phyloP scores from a whole-genome alignment of 176 grass and related monocot species.

The Zizania latifolia region DNA sequence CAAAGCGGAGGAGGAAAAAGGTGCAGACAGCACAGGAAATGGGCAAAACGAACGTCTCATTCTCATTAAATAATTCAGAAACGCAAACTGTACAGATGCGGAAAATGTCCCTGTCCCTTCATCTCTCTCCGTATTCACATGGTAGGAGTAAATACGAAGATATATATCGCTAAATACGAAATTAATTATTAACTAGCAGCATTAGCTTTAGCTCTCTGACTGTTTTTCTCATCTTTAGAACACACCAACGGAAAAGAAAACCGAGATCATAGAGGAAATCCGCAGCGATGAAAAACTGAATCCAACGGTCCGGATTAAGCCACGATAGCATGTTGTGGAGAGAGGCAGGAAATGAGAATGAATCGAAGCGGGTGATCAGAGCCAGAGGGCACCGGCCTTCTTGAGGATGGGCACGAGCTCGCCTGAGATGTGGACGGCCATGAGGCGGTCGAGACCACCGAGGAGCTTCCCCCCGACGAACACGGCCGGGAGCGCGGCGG shows the following conservation, averaged over 20 bases:
- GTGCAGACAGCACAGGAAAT: neutral
- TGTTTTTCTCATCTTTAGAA: neutral
- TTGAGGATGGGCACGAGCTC: constrained; percentile 96
- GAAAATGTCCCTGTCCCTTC: neutral
- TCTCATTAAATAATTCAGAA: constrained; percentile 36
- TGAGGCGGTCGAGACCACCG: constrained; percentile 74
- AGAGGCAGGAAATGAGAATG: neutral
- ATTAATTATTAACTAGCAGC: constrained; percentile 6
- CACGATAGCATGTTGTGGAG: neutral
- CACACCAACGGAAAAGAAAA: neutral
- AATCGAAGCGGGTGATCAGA: constrained; percentile 13
- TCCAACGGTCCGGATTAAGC: constrained; percentile 26
- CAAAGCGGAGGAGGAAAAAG: neutral
- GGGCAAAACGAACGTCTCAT: constrained; percentile 15
- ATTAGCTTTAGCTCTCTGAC: neutral
- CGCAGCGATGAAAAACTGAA: neutral
- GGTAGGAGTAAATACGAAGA: neutral
- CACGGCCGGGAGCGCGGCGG: constrained; percentile 47
- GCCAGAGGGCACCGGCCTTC: constrained; percentile 91
- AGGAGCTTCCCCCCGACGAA: constrained; percentile 78
- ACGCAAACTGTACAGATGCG: constrained; percentile 33
- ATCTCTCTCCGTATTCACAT: constrained; percentile 29
- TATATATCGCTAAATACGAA: neutral
- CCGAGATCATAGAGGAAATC: constrained; percentile 9
- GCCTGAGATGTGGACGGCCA: constrained; percentile 91